These are phyloP conservation scores for Crepidotus variabilis DNA, from an alignment of 768 basidiomycete species.

Conservation along the genomic window DNA sequence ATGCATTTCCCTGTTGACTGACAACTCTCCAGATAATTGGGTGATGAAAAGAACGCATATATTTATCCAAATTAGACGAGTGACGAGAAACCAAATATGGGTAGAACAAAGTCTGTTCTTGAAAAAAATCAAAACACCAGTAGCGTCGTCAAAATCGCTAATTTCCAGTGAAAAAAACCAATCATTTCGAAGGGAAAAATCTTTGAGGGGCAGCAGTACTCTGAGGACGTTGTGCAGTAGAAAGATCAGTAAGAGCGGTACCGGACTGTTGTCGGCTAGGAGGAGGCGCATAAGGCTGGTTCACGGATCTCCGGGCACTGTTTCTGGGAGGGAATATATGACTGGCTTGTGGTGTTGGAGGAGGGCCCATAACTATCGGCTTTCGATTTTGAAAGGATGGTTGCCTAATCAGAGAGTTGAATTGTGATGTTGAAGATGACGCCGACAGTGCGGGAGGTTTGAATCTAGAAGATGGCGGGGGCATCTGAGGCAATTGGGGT, in stretches of 20 bases:
- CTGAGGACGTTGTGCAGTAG: constrained; percentile 1
- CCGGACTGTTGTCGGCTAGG: constrained; percentile 2
- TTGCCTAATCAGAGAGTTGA: neutral
- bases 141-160: neutral
- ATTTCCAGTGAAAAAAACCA: no score
- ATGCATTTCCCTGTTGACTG: no score
- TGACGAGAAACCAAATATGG: no score
- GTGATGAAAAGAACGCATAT: no score
- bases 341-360: constrained; percentile 43
- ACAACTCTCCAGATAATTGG: no score
- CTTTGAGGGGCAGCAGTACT: constrained; percentile 8
- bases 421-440: constrained; percentile 9
- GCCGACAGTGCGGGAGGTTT: neutral
- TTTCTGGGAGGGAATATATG: constrained; percentile 17
- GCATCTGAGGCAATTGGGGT: constrained; percentile 8
- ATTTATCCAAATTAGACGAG: no score
- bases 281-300: constrained; percentile 1
- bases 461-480: constrained; percentile 7
- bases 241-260: neutral
- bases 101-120: no score
- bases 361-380: constrained; percentile 45
- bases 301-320: neutral
- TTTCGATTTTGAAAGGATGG: constrained; percentile 9
- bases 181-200: neutral
- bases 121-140: neutral